These are phyloP conservation scores for Forsythia suspensa DNA, from an alignment of 257 asterid genomes.

Conservation along the genomic window DNA sequence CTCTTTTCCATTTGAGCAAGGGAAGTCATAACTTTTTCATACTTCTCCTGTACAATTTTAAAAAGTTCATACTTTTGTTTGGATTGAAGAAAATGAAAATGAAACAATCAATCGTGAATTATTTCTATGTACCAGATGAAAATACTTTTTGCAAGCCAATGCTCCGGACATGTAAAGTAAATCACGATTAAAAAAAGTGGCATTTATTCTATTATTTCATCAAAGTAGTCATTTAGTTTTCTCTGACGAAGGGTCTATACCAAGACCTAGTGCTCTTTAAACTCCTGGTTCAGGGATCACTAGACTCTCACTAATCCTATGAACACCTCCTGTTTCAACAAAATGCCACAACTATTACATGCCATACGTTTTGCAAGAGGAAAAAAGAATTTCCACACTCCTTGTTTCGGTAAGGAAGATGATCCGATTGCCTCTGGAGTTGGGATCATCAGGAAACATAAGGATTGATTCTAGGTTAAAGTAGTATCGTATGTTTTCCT, in stretches of 20 bases:
- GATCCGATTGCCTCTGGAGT: not conserved
- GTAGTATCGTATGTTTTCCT: not conserved
- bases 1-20: conserved; percentile 72
- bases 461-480: not conserved
- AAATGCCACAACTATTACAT: not conserved
- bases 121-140: not conserved
- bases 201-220: not conserved
- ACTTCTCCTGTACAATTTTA: conserved; percentile 56
- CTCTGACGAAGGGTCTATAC: not conserved
- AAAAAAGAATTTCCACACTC: not conserved
- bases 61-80: not conserved
- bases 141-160: not conserved
- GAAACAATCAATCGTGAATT: conserved; percentile 8
- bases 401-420: not conserved
- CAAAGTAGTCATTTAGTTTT: not conserved
- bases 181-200: not conserved
- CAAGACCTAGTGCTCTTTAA: not conserved
- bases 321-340: not conserved
- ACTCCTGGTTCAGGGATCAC: not conserved
- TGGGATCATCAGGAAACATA: not conserved
- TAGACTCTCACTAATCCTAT: not conserved
- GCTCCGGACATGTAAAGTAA: not conserved
- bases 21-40: conserved; percentile 54
- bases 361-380: not conserved
- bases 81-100: not conserved